Conservation (phyloP, 805 yeast species). For the Wickerhamiella sergipiensis region DNA sequence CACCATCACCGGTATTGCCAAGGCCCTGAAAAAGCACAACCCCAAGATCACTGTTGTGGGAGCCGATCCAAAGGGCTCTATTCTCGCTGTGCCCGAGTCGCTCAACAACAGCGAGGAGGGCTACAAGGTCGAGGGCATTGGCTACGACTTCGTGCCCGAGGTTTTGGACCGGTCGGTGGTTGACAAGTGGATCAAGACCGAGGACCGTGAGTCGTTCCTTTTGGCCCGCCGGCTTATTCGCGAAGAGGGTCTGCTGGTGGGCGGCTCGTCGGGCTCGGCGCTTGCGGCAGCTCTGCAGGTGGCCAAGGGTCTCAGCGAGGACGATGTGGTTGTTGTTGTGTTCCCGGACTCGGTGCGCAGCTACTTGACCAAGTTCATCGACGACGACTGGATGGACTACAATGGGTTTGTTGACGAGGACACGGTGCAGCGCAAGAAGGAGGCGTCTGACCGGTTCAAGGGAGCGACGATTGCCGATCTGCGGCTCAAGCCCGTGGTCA, state of each 20-base stretch:
- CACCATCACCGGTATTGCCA: conserved; percentile 72
- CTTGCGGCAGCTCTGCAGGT: conserved; percentile 65
- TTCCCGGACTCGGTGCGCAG: conserved; percentile 83
- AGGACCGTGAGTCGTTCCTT: conserved; percentile 64
- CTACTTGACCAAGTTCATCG: conserved; percentile 74
- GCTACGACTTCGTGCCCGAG: conserved; percentile 78
- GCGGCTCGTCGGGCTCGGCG: conserved; percentile 84
- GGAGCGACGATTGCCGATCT: conserved; percentile 54
- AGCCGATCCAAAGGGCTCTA: conserved; percentile 82
- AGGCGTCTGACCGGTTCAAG: conserved; percentile 28
- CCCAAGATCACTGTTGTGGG: conserved; percentile 49
- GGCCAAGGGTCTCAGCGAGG: conserved; percentile 53
- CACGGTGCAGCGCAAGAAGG: conserved; percentile 29
- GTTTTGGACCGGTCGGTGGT: conserved; percentile 53
- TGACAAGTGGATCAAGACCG: conserved; percentile 77
- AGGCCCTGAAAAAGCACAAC: conserved; percentile 59
- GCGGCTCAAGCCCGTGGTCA: conserved; percentile 65
- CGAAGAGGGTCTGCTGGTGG: conserved; percentile 77
- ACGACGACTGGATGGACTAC: conserved; percentile 79
- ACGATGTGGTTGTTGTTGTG: conserved; percentile 63
- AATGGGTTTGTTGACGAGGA: conserved; percentile 52
- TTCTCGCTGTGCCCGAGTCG: conserved; percentile 64
- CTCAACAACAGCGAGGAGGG: conserved; percentile 45
- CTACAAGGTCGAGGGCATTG: conserved; percentile 82
- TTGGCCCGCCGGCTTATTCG: conserved; percentile 70